Evolutionary conservation across 257 asterid genomes (phyloP).

Genomic region (Gentiana macrophylla): DNA sequence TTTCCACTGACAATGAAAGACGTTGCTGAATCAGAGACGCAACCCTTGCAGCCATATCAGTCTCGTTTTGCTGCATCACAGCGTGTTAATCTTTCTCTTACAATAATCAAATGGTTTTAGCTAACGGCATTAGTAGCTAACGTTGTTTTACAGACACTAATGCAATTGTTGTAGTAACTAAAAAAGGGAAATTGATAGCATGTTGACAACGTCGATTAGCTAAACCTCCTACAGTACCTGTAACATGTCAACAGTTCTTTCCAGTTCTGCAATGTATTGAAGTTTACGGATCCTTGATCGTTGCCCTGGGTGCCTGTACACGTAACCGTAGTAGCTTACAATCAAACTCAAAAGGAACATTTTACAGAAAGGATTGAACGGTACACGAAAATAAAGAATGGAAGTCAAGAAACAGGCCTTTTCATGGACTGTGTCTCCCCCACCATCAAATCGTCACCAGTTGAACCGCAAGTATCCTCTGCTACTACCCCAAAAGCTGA

Average conservation of each 20-base stretch:
- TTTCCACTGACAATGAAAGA: conserved; percentile 52
- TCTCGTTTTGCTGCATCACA: conserved; percentile 42
- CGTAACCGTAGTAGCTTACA: too few relatives aligned
- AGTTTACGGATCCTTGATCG: conserved; percentile 70
- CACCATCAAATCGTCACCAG: conserved; percentile 17
- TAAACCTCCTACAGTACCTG: conserved; percentile 33
- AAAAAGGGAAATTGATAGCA: too few relatives aligned
- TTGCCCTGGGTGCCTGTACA: conserved; percentile 82
- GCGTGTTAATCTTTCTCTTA: conserved; percentile 1
- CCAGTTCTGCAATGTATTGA: conserved; percentile 75
- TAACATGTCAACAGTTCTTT: conserved; percentile 47
- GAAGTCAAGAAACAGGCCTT: conserved; percentile 27
- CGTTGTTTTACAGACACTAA: too few relatives aligned
- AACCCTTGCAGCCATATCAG: conserved; percentile 53
- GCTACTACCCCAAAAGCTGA: conserved; percentile 15
- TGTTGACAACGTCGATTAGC: too few relatives aligned
- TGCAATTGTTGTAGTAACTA: too few relatives aligned
- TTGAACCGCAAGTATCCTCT: conserved; percentile 22
- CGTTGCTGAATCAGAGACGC: conserved; percentile 46
- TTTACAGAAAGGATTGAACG: too few relatives aligned
- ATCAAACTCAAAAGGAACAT: too few relatives aligned
- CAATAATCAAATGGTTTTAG: not conserved
- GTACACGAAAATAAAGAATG: too few relatives aligned
- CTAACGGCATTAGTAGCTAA: too few relatives aligned
- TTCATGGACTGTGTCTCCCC: conserved; percentile 39